Evolutionary conservation across 2,329 filamentous ascomycete genomes (phyloP), one percentile per base, ranked within the genome.

Genomic region (Aureobasidium lini): DNA sequence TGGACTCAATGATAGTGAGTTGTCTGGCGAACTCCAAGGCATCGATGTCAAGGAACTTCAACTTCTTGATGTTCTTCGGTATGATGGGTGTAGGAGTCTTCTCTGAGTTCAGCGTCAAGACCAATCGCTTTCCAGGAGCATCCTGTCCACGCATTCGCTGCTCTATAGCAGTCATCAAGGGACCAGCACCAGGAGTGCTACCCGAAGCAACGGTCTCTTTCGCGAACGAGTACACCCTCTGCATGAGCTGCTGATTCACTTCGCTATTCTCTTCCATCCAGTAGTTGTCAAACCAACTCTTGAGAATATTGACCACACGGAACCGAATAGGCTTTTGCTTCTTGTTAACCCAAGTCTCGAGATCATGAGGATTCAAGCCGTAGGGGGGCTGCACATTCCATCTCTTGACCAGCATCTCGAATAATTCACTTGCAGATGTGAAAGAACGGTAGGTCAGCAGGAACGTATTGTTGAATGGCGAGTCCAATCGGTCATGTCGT

Each of bases 11-110:
- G 64, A 99, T 94, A 0, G 94, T 99, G 63, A 99, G 81, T 73
- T 99, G 94, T 49, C 94, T 86, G n/a, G 94, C 94, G 73, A 99
- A 97, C 71, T 99, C 94, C 0, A 88, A 89, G 0, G 91, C 86
- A 70, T 99, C 94, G 66, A 99, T 96, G 70, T 99, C 94, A 59
- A 97, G 77, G 76, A 99, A 97, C 74, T 97, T 99, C 66, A 99
- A 83, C 75, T 96, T 99, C 82, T 94, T 96, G 91, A 99, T 95
- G 72, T 97, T 96, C 81, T 96, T 96, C 1, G 94, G 94, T 72
- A 96, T 85, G 70, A 97, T 96, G 1, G 94, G 90, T 37, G 88
- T 78, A 4, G 94, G 93, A 1, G 89, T 88, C 63, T 89, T 87
- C 66, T 87, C 86, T 6, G 67, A 65, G 70, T 86, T 93, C 64